Percentiles rank a stretch among this genome's conserved stretches.
Conservation (phyloP, 2,329 filamentous ascomycete species). For the Pseudovirgaria hyperparasitica region DNA sequence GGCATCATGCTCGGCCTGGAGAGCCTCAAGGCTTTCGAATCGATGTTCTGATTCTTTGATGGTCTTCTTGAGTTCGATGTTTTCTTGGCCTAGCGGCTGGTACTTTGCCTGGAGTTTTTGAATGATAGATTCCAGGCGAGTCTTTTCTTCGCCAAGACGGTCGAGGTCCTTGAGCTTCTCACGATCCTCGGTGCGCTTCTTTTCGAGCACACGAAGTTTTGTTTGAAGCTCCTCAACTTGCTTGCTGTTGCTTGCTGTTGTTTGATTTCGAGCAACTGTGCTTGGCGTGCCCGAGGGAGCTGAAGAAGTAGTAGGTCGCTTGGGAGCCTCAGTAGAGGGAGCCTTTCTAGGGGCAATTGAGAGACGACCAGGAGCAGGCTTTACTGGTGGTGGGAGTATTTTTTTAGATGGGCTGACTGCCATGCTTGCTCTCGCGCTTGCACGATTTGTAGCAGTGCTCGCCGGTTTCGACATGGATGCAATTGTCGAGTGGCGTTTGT, state of each 20-base stretch:
- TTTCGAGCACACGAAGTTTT: conserved; percentile 76
- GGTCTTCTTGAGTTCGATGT: conserved; percentile 60
- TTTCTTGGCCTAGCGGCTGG: conserved; percentile 71
- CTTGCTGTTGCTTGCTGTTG: conserved; percentile 17
- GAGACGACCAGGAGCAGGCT: background rate
- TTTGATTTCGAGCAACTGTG: conserved; percentile 2
- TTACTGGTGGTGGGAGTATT: background rate
- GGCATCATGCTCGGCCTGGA: conserved; percentile 74
- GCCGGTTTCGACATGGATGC: conserved; percentile 14
- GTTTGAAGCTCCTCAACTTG: conserved; percentile 82
- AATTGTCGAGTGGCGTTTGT: conserved; percentile 4
- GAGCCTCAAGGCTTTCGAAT: conserved; percentile 55
- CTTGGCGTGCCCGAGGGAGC: conserved; percentile 3
- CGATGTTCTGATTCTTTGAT: conserved; percentile 62
- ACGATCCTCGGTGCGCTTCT: conserved; percentile 72
- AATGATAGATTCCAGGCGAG: conserved; percentile 72
- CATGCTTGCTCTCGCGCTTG: too few species aligned
- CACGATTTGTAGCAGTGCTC: conserved; percentile 3
- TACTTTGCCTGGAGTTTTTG: conserved; percentile 85
- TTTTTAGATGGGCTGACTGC: background rate
- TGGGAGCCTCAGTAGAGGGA: conserved; percentile 1
- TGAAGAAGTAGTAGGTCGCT: conserved; percentile 5
- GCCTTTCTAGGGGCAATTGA: conserved; percentile 2
- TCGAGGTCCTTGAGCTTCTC: conserved; percentile 74
- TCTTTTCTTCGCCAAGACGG: conserved; percentile 59